Percentiles rank a stretch among this genome's conserved stretches.
phyloP scores from a whole-genome alignment of 768 basidiomycete genomes.

The Myochromella boudieri region DNA sequence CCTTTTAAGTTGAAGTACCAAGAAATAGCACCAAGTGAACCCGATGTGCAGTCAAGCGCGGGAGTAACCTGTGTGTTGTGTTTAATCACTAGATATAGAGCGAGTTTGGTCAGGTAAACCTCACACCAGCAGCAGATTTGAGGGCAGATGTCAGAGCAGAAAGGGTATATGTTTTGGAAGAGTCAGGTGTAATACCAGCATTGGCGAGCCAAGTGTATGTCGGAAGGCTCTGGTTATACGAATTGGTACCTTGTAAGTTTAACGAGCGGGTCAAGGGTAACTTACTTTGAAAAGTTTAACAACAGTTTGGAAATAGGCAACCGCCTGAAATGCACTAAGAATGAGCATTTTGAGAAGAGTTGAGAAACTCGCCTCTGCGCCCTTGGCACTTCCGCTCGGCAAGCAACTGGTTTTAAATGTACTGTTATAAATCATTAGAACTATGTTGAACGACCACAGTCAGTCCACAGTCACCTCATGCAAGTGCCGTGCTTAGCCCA shows the following conservation, averaged over 20 bases:
- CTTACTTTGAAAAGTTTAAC: conserved; percentile 58
- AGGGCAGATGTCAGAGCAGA: conserved; percentile 54
- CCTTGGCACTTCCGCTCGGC: conserved; percentile 54
- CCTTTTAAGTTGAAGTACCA: conserved; percentile 70
- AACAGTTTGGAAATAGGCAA: conserved; percentile 61
- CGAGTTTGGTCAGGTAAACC: not conserved
- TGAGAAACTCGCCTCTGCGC: conserved; percentile 48
- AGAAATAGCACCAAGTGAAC: conserved; percentile 38
- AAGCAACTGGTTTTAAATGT: conserved; percentile 61
- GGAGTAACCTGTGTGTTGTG: conserved; percentile 49
- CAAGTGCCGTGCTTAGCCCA: conserved; percentile 71
- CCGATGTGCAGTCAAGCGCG: conserved; percentile 30
- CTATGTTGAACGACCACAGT: not conserved
- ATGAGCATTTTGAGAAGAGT: not conserved
- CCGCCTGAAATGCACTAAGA: conserved; percentile 43
- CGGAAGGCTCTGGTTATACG: conserved; percentile 41
- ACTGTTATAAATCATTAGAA: conserved; percentile 33
- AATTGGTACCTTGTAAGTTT: conserved; percentile 8
- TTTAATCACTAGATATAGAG: not conserved
- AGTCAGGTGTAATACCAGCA: conserved; percentile 75
- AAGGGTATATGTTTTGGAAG: conserved; percentile 55
- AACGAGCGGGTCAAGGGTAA: conserved; percentile 24
- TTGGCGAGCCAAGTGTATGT: conserved; percentile 71
- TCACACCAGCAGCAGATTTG: conserved; percentile 50
- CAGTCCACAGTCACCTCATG: conserved; percentile 33